Base-by-base conservation (phyloP, 1,284 basidiomycete genomes). In the Exobasidium cylindrosporum region DNA sequence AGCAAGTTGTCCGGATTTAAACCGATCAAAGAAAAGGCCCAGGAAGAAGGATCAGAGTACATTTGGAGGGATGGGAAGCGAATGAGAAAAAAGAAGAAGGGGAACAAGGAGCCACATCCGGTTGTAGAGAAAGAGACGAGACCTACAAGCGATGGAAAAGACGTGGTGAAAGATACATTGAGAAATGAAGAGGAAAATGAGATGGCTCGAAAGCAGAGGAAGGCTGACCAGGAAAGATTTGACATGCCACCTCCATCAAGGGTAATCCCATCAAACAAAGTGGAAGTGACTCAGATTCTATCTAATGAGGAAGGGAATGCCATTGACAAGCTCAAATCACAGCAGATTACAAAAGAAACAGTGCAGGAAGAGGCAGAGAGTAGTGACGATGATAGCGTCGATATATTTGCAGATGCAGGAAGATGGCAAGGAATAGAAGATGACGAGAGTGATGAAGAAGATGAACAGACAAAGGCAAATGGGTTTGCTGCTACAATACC, bases 351-450 rank as follows among this genome's bases (percentile, higher is more conserved):
- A 54, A 35, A 54, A 7, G 24, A 50, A 31, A 14, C 10, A 7
- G 29, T 50, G 47, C 10, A 40, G 17, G 35, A 40, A 17, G 17
- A 30, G 30, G 29, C 7, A 23, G 53, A 29, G 4, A 40, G 24
- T 24, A 31, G 60, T 24, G 73, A 76, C 47, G 76, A 72, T 11
- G 81, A 83, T 7, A 83, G 83, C 29, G 83, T 83, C n/a, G 83
- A 85, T 63, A 95, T 95, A 60, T 96, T 96, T 78, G 89, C 87
- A 0, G 92, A 84, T 56, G 91, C 86, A 1, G 91, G 88, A 6
- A 89, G 91, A 46, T 96, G 95, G 78, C 83, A 87, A 57, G 90
- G 88, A 53, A 75, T 85, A 5, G 62, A 59, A 2, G 71, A 67
- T 29, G 87, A 84, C 43, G 86, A 86, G 23, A 85, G 86, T 14